Evolutionary conservation across 129 eudicot genomes (phyloP), one percentile per base, ranked within the genome.

Genomic region (Pulicaria dysenterica): DNA sequence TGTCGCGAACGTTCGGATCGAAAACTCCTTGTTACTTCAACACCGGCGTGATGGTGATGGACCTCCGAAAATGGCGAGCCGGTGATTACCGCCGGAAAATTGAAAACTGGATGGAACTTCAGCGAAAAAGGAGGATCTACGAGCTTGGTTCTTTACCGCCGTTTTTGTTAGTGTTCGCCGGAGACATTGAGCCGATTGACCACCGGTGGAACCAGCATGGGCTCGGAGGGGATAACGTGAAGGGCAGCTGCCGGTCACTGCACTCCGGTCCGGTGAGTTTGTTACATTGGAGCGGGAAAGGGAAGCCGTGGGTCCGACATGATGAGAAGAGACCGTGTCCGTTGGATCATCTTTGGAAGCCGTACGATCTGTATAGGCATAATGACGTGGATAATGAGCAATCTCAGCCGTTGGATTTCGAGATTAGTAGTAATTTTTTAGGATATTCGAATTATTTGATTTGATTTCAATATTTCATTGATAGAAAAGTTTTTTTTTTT

Each of bases 1-100:
- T 85, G 10, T 14, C 74, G 24, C 58, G 73, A 16, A 49, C 63
- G 6, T 87, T 79, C 83, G 85, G 84, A 57, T 80, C 89, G 1
- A 17, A 62, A 34, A 58, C 14, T 2, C 95, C 98, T 4, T 92
- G 98, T 37, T 92, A 92, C 14, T 92, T 92, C 74, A 92, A 92
- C 85, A 92, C 98, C 11, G 98, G 98, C 0, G 98, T 92, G 7
- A 92, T 92, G 98, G 96, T 92, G 16, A 92, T 92, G 96, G 98
- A 92, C 58, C 36, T 92, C 53, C 49, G 9, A 24, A 73, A 69
- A 69, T 92, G 98, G 96, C 80, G 92, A 11, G 75, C 45, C 36
- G 96, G 96, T 2, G 58, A 89, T 0, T 92, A 76, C 63, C 61
- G 94, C 61, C 49, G 59, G 40, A 87, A 68, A 37, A 92, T 92